Conservation (phyloP, 768 basidiomycete species). For the Amanita polypyramis region DNA sequence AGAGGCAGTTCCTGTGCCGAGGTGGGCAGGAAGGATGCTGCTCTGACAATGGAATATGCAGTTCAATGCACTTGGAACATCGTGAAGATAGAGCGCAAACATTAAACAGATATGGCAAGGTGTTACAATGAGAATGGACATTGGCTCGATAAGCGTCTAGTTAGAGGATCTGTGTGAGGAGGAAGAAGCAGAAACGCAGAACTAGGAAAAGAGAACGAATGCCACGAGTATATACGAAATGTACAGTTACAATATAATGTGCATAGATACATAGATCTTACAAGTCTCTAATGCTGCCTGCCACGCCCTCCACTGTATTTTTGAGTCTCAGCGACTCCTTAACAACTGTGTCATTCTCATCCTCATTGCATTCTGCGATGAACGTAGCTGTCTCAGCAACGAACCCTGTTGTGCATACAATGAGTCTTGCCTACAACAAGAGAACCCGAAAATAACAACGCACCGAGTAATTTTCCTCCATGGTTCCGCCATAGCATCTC, state of each 20-base stretch:
- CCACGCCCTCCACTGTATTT: constrained; percentile 58
- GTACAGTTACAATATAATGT: too few relatives aligned
- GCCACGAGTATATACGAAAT: too few relatives aligned
- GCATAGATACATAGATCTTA: constrained; percentile 13
- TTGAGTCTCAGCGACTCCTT: constrained; percentile 58
- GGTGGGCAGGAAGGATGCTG: constrained; percentile 67
- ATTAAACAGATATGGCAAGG: too few relatives aligned
- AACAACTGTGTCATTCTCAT: constrained; percentile 80
- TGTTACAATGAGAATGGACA: too few relatives aligned
- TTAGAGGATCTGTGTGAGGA: too few relatives aligned
- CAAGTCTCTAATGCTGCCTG: constrained; percentile 49
- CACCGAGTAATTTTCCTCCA: constrained; percentile 67
- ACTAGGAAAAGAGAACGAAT: too few relatives aligned
- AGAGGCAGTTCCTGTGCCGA: constrained; percentile 86
- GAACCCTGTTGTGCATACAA: constrained; percentile 38
- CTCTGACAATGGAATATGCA: neutral
- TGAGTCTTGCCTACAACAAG: neutral
- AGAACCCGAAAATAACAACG: neutral
- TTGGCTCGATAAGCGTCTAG: too few relatives aligned
- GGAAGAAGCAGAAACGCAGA: too few relatives aligned
- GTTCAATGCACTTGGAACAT: neutral
- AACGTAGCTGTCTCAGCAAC: constrained; percentile 77
- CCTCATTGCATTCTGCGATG: constrained; percentile 79
- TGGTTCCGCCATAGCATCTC: constrained; percentile 69
- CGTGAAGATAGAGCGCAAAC: too few relatives aligned